Percentiles rank a stretch among this genome's conserved stretches.
Evolutionary conservation across 306 rosid species (phyloP).

Genomic region (Vigna unguiculata): DNA sequence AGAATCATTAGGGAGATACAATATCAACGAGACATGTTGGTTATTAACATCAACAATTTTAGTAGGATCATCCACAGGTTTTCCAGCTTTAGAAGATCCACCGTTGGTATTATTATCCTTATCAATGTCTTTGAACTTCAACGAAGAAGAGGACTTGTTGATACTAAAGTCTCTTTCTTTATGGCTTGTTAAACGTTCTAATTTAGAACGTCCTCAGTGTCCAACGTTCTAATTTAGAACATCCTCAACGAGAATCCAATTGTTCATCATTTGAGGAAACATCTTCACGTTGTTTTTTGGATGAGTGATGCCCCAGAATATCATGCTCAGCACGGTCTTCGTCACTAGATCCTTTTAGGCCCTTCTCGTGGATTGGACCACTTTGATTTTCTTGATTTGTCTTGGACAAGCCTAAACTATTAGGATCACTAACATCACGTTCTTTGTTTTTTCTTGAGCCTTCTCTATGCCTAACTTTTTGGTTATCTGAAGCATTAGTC

Average conservation of each 20-base stretch:
- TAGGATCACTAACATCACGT: constrained; percentile 62
- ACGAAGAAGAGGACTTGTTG: constrained; percentile 66
- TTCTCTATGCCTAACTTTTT: constrained; percentile 74
- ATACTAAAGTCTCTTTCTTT: constrained; percentile 76
- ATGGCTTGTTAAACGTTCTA: constrained; percentile 99
- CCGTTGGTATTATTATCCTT: constrained; percentile 57
- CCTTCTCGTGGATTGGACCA: constrained; percentile 77
- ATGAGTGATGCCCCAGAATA: constrained; percentile 55
- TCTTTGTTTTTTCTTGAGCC: constrained; percentile 79
- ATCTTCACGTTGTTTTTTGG: constrained; percentile 69
- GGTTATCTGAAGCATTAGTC: constrained; percentile 71
- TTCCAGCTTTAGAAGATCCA: constrained; percentile 64
- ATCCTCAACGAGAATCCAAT: constrained; percentile 75
- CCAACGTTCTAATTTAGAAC: constrained; percentile 98
- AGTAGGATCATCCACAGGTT: constrained; percentile 60
- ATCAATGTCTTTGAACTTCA: constrained; percentile 62
- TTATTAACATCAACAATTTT: constrained; percentile 59
- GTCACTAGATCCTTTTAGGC: constrained; percentile 63
- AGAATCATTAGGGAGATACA: too few relatives aligned
- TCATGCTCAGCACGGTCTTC: constrained; percentile 63
- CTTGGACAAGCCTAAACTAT: constrained; percentile 60
- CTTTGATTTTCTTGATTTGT: constrained; percentile 77
- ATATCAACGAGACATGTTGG: constrained; percentile 50
- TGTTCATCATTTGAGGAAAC: constrained; percentile 80
- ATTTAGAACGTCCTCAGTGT: constrained; percentile 89